Base-by-base conservation (phyloP, 2,329 filamentous ascomycete genomes). In the Rhynchosporium agropyri region DNA sequence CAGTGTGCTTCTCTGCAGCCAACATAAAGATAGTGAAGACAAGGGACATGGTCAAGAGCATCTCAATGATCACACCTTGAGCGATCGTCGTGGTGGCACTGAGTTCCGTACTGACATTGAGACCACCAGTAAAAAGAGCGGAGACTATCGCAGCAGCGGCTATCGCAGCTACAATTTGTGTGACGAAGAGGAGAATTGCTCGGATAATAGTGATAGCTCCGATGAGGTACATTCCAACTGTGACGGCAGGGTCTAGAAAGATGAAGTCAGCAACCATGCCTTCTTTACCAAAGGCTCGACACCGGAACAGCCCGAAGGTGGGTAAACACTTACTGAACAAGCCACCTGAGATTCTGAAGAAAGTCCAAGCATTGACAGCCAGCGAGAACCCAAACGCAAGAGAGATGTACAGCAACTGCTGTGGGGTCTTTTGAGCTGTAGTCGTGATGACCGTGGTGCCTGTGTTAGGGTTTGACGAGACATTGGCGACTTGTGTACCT, bases 331-430 rank as follows among this genome's bases (percentile, higher is more conserved):
- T n/a, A 58, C 54, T 62, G 68, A 82, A 81, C 28, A 81, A 72
- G 4, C 79, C 79, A 10, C 80, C 80, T 0, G 77, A 79, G 15
- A 82, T 74, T 33, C 80, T 76, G 68, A 78, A 82, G 67, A 83
- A 83, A 0, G 81, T 76, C 81, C 81, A 83, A 3, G 79, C 79
- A 67, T 83, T 83, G 62, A 80, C 79, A 3, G 78, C 77, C 55
- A 83, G 73, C 15, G 49, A 65, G 53, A 66, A 71, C 12, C 70
- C 72, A 55, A 73, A 74, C 1, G 63, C 58, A 26, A 70, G 53
- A 15, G 62, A 33, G 49, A 61, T 55, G 64, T 74, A 76, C 4
- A 76, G 50, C 10, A 65, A 38, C 29, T 65, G 57, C 33, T 62
- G 57, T 12, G 61, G 51, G 20, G 45, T 60, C 20, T 62, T 59